Evolutionary conservation across 1,284 basidiomycete genomes (phyloP), one percentile per base, ranked within the genome.

Genomic region (Ustilago crameri): DNA sequence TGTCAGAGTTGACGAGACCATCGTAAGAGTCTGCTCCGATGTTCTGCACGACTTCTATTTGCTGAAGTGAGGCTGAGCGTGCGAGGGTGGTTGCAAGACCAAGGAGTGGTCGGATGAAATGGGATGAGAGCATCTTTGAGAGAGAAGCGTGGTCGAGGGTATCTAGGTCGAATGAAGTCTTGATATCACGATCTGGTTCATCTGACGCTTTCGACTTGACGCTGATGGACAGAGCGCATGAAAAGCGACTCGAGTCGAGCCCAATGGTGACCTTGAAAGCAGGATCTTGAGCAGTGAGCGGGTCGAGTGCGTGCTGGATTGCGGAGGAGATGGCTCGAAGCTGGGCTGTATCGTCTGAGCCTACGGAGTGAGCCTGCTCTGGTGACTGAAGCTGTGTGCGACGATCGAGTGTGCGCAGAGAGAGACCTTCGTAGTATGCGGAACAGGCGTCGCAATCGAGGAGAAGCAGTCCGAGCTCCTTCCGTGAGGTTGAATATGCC

Each of bases 131-230:
- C 45, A 65, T 24, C 17, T 48, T 53, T n/a, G 64, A 23, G 17
- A 38, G 15, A 17, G 64, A 35, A 8, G 64, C 44, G 17, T 61
- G 64, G 24, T 59, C 54, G 14, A 68, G 51, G 12, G 55, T 54
- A 32, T 68, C 66, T 9, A 68, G 59, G 37, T 68, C 66, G 37
- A 68, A 68, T 2, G 66, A 54, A 2, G 51, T 51, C 27, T 55
- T 68, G 51, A 68, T 46, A n/a, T 40, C 24, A 7, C 14, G 14
- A 42, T 3, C 12, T 30, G 30, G 10, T 14, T 15, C 1, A 30
- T 8, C 9, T 35, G 48, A 17, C 45, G 12, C 17, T 55, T 40
- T 2, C 30, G 51, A 30, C 22, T 43, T 55, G 48, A 51, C 18
- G 22, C 37, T 54, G 45, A 68, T 63, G 51, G 59, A 62, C 2